Evolutionary conservation across 2,329 filamentous ascomycete species (phyloP), one percentile per base, ranked within the genome.

Genomic region (Dissoconium aciculare): DNA sequence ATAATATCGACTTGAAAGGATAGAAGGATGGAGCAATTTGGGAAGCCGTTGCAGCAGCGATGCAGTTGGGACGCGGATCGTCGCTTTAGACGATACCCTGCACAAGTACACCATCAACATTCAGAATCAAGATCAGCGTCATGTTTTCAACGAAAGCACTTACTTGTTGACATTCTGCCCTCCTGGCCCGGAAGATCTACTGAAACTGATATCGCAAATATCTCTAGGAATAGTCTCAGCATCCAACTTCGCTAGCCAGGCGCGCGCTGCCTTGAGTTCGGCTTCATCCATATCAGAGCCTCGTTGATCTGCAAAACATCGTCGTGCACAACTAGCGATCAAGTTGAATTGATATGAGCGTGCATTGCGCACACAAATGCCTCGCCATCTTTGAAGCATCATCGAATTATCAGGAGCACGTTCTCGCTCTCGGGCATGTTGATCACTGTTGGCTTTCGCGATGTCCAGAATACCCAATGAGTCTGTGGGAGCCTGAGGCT

Each of bases 81-180:
- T 75, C 34, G 71, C 71, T 57, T 77, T 77, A 19, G 72, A 73
- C 48, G 71, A 74, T 40, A 74, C 67, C 60, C 72, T 76, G 50
- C 33, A 19, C 8, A 17, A 3, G 9, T 13, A 11, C 10, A 28
- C 15, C 11, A 29, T 2, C 10, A 17, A n/a, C 17, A 25, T 17
- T 17, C 5, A 6, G 27, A 16, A 28, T 16, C 28, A 33, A 35
- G 13, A 19, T 25, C 12, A 21, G 28, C 30, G 26, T 9, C 17
- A 14, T 3, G 10, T 5, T 21, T 27, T 28, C 4, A 29, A 29
- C 25, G 21, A 25, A 11, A n/a, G 5, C 9, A 15, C 60, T 41
- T 53, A 76, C 72, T 77, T 77, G 55, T 77, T 77, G 34, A 77
- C 72, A 56, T 77, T 76, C 51, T 77, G 72, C 8, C 72, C 72